Evolutionary conservation across 345 rosid genomes (phyloP), one percentile per base, ranked within the genome.

Genomic region (Arabis hirsuta): DNA sequence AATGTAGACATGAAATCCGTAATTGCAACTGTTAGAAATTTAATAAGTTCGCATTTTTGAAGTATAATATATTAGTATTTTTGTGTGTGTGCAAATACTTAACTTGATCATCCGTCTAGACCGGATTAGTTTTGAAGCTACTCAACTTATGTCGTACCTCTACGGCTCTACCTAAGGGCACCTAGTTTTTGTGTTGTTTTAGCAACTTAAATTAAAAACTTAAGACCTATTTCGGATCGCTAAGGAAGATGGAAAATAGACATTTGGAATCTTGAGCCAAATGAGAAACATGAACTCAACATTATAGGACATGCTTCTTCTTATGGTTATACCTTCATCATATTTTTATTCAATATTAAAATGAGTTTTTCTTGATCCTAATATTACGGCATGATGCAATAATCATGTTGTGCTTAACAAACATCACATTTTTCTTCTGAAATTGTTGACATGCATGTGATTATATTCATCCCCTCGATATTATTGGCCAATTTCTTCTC

Each of bases 371-470:
- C 55, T 32, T 73, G 72, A 73, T 65, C 72, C 72, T 65, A 73
- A 56, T 56, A 27, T 16, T 31, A 73, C 72, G 77, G 52, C 72
- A 73, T 56, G 77, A 38, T 65, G 13, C 59, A 65, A 38, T 65
- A 65, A 57, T 65, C 65, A 59, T 48, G 72, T 56, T 73, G 65
- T 56, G 59, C 19, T 47, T 55, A 38, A 47, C 72, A 56, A 73
- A 73, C 59, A 73, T 48, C 59, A 56, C 72, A 47, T 31, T 73
- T 36, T 36, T 55, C 65, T 36, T 41, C 65, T 39, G 32, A 65
- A 65, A 47, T 8, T 56, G 63, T 63, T 72, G 68, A n/a, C 61
- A 51, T 62, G 76, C 62, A 72, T 73, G 65, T 73, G 71, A 73
- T 56, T 11, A 46, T n/a, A 46, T 36, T 38, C 13, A 62, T n/a